Base-by-base conservation (phyloP, 768 basidiomycete species). In the Hemileccinum impolitum region DNA sequence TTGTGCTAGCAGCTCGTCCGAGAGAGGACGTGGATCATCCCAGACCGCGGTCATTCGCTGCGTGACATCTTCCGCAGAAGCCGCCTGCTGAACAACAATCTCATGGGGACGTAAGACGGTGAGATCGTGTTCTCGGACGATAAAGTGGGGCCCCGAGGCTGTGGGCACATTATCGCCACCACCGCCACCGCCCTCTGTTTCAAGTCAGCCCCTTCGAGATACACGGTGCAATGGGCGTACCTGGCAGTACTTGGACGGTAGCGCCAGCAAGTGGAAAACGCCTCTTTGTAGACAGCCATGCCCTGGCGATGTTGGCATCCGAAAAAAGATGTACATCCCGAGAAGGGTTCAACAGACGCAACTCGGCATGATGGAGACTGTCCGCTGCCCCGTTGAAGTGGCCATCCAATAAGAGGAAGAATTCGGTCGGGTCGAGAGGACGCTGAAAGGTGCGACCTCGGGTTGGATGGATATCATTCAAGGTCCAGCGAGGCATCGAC, bases 101-200 rank as follows among this genome's bases (percentile, higher is more conserved):
- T 82, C 78, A 6, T 48, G 65, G 1, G 72, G 66, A 17, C 55
- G 56, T 28, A 58, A 55, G 13, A 47, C 38, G 12, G 45, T 39
- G 31, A 81, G 54, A 6, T 64, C 66, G 2, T 66, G 59, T 55
- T 75, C 70, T n/a, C 56, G 62, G 39, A 83, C 70, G 26, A 73
- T 58, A 48, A 82, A 80, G 15, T 58, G 54, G 11, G 32, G 34
- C 2, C 17, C 15, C 23, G 21, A n/a, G 10, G 28, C 13, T 5
- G 4, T 19, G 11, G 9, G 11, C 28, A 30, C 11, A 30, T 9
- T 30, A 8, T 30, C 28, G 8, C 28, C 11, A 8, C 8, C 28
- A 3, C 11, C 15, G 7, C n/a, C 5, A 36, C n/a, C 17, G 19
- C 18, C 18, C 6, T 4, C 36, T 35, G n/a, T 15, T n/a, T 17